These are phyloP conservation scores for Neurospora hispaniola DNA, from an alignment of 495 filamentous ascomycete genomes.

Conservation along the genomic window DNA sequence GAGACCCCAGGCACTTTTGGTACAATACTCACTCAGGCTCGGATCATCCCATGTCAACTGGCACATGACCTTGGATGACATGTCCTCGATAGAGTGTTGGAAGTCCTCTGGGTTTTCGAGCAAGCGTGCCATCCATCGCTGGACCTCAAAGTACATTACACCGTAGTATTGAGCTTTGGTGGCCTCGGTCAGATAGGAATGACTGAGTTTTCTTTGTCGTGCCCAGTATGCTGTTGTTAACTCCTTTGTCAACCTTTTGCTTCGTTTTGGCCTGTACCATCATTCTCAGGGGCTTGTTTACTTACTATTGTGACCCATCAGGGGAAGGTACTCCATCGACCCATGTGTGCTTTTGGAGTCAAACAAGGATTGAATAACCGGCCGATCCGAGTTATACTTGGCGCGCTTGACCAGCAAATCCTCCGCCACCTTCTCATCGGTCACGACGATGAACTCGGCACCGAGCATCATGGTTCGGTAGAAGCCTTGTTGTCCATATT, in stretches of 20 bases:
- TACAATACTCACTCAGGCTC: constrained; percentile 23
- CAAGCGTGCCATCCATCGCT: constrained; percentile 29
- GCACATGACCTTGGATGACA: constrained; percentile 34
- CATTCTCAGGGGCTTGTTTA: not conserved
- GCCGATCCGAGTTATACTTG: constrained; percentile 38
- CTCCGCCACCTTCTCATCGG: constrained; percentile 42
- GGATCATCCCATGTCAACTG: constrained; percentile 31
- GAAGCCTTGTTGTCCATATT: constrained; percentile 33
- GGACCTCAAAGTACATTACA: constrained; percentile 28
- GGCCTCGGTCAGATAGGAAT: constrained; percentile 29
- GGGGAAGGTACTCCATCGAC: constrained; percentile 31
- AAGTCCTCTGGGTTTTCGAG: constrained; percentile 29
- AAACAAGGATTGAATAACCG: constrained; percentile 27
- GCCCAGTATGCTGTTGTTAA: constrained; percentile 27
- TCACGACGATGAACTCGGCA: constrained; percentile 37
- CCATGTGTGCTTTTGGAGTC: constrained; percentile 31
- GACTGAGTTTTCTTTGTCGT: constrained; percentile 27
- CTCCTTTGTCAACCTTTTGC: not conserved
- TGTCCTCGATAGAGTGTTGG: constrained; percentile 28
- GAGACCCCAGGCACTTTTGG: constrained; percentile 28
- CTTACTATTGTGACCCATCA: constrained; percentile 34
- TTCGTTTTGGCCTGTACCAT: not conserved
- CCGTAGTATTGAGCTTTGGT: constrained; percentile 27
- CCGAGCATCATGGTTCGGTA: constrained; percentile 39
- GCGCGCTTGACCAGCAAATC: constrained; percentile 40